A percentile compares a stretch with the other conserved stretches of the same genome.
Evolutionary conservation across 768 basidiomycete species (phyloP).

Genomic region (Leccinum truebloodii): DNA sequence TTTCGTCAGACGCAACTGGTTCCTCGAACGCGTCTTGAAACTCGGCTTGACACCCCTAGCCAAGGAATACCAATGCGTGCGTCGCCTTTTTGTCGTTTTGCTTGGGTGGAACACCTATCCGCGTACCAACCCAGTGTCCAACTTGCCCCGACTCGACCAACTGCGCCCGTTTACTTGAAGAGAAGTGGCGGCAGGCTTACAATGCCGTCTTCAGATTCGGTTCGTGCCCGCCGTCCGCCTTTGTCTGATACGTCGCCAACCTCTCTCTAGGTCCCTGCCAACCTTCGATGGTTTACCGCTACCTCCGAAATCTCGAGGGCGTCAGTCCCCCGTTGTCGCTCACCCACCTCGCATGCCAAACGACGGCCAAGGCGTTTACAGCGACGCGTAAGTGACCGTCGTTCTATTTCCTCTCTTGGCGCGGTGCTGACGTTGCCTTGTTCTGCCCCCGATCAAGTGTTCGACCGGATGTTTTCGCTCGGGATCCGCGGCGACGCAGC

Average conservation of each 20-base stretch:
- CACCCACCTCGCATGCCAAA: slow-evolving; percentile 86
- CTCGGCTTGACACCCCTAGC: slow-evolving; percentile 82
- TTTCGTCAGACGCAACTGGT: slow-evolving; percentile 81
- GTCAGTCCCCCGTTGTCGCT: slow-evolving; percentile 86
- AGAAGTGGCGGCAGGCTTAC: slow-evolving; percentile 92
- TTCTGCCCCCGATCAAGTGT: slow-evolving; percentile 55
- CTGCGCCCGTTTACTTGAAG: slow-evolving; percentile 85
- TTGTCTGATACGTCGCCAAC: not conserved
- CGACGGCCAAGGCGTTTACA: slow-evolving; percentile 84
- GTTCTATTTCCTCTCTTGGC: not conserved
- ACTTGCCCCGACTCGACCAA: slow-evolving; percentile 78
- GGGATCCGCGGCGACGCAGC: slow-evolving; percentile 77
- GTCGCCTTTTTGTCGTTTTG: slow-evolving; percentile 22
- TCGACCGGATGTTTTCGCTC: slow-evolving; percentile 87
- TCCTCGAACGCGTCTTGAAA: slow-evolving; percentile 91
- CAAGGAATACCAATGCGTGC: slow-evolving; percentile 95
- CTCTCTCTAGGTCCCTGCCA: slow-evolving; percentile 66
- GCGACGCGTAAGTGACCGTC: slow-evolving; percentile 61
- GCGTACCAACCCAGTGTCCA: slow-evolving; percentile 52
- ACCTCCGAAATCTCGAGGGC: slow-evolving; percentile 87
- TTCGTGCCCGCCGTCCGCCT: slow-evolving; percentile 20
- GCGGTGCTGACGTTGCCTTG: not conserved
- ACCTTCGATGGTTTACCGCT: slow-evolving; percentile 91
- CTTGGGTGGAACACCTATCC: not conserved
- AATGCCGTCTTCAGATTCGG: slow-evolving; percentile 86